Evolutionary conservation across 352 stramenopile species (phyloP), one percentile per base, ranked within the genome.

Genomic region (Globisporangium rhizosaccharum): DNA sequence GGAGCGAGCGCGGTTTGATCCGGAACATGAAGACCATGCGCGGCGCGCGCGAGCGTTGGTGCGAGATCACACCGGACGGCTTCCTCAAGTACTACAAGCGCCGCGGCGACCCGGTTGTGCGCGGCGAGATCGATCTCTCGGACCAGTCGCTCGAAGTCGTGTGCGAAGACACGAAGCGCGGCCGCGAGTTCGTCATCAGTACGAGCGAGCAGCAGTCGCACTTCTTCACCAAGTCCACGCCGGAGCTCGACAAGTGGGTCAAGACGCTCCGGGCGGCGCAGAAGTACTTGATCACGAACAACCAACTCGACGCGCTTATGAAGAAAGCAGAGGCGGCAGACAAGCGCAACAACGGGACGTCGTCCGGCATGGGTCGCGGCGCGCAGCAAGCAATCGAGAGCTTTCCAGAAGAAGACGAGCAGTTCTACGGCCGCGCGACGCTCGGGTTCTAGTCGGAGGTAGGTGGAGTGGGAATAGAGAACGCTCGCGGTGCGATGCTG

Each of bases 61-160:
- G 85, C 59, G 78, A 90, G 46, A 85, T 95, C 56, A 86, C 76
- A 4, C 20, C 69, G 1, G 76, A 90, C 45, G 85, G 85, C 14
- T 76, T 73, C 41, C 72, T 95, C 59, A 80, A 86, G 68, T 95
- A 95, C 57, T 95, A 91, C 75, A 95, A 95, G 66, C 83, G 85
- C 8, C 85, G 85, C 62, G 84, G 84, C 44, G 85, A 95, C 50
- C 73, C 78, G 9, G 81, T 88, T n/a, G 82, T 90, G 23, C 83
- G 85, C 17, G 83, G 82, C 20, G 80, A 95, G 56, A 93, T 95
- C 53, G 80, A 92, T 44, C 63, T 95, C 25, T 69, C 72, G 36
- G 85, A 95, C 53, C 65, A 71, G 62, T 91, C 76, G 53, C 82
- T 95, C 56, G 85, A 95, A 62, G 76, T 95, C 17, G 79, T 88